A percentile compares a stretch with the other conserved stretches of the same genome.
Evolutionary conservation across 2,329 filamentous ascomycete genomes (phyloP).

Genomic region (Biscogniauxia marginata): DNA sequence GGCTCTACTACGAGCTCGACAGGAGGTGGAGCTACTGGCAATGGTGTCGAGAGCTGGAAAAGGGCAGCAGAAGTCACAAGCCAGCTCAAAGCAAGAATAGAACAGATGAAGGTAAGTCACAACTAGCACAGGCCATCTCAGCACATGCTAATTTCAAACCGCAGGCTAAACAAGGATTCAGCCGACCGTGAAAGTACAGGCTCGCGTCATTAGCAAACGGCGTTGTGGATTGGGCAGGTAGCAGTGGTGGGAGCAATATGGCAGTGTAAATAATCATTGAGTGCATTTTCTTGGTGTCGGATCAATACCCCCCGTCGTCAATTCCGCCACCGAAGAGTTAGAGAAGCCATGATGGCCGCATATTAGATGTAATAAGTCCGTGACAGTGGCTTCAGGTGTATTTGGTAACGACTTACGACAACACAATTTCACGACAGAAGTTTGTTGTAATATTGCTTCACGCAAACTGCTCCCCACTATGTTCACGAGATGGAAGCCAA

Average conservation of each 20-base stretch:
- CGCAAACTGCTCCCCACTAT: too few relatives aligned
- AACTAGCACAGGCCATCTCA: neutral
- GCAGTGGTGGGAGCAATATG: constrained; percentile 5
- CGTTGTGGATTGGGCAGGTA: constrained; percentile 14
- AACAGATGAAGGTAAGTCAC: constrained; percentile 83
- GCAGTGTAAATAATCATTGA: constrained; percentile 15
- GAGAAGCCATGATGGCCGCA: neutral
- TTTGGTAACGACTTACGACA: neutral
- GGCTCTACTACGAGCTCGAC: constrained; percentile 20
- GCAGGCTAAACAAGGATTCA: constrained; percentile 52
- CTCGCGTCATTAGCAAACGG: constrained; percentile 13
- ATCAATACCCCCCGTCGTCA: constrained; percentile 23
- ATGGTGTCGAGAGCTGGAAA: constrained; percentile 90
- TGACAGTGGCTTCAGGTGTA: neutral
- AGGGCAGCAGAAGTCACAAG: constrained; percentile 96
- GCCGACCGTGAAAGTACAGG: constrained; percentile 36
- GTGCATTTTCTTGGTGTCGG: constrained; percentile 32
- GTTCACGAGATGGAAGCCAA: too few relatives aligned
- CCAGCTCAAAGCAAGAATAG: constrained; percentile 94
- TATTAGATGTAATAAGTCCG: neutral
- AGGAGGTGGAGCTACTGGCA: constrained; percentile 26
- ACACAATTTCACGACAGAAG: too few relatives aligned
- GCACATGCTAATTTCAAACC: constrained; percentile 12
- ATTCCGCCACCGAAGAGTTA: constrained; percentile 1
- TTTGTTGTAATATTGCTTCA: too few relatives aligned